A percentile compares a stretch with the other conserved stretches of the same genome.
Conservation (phyloP, 306 rosid species). For the Delonix regia region DNA sequence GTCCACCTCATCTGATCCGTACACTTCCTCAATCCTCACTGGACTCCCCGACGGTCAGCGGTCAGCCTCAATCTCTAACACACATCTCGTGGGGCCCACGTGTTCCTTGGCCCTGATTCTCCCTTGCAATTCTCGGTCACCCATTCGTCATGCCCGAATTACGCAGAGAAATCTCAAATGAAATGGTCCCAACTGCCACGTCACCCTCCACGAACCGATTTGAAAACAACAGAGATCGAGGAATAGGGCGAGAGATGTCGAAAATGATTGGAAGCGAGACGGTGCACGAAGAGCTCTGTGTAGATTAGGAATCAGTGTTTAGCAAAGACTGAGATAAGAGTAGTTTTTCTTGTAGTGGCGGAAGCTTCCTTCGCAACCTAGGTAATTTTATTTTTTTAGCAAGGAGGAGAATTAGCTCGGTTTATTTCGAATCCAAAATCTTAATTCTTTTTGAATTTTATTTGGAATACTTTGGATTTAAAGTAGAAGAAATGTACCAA, state of each 20-base stretch:
- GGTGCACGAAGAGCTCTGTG: neutral
- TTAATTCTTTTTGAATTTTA: neutral
- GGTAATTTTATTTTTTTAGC: neutral
- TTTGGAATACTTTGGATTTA: neutral
- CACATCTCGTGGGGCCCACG: neutral
- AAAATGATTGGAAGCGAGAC: neutral
- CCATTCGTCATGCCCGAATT: conserved; percentile 2
- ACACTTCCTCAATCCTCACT: neutral
- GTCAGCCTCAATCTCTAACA: neutral
- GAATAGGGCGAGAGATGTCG: neutral
- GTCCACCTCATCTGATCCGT: conserved; percentile 12
- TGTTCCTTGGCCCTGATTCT: conserved; percentile 1
- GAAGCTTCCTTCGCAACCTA: neutral
- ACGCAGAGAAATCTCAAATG: neutral
- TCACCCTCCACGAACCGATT: conserved; percentile 1
- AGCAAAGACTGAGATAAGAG: neutral
- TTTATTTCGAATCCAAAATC: neutral
- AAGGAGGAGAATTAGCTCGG: conserved; percentile 15
- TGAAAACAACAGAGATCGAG: neutral
- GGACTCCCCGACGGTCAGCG: neutral
- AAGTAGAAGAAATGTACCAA: neutral
- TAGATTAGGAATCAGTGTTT: conserved; percentile 16
- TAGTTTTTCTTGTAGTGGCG: conserved; percentile 3
- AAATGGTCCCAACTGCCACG: neutral
- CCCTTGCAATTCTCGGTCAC: neutral